Percentiles rank a stretch among this genome's conserved stretches.
phyloP scores from a whole-genome alignment of 225 moss, liverwort and hornwort genomes.

The Polytrichum commune region DNA sequence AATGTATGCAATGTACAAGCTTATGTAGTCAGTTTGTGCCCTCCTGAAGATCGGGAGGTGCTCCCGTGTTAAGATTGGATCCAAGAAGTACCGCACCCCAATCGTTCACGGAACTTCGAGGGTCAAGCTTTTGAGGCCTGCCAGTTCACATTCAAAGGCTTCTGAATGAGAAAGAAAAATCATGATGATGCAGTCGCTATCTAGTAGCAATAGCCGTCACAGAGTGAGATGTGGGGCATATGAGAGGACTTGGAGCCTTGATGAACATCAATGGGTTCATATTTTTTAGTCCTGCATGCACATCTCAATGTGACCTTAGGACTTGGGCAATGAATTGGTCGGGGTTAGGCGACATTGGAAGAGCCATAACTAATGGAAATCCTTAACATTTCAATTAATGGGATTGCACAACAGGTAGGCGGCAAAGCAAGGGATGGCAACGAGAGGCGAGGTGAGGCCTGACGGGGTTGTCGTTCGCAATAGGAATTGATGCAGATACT shows the following conservation, averaged over 20 bases:
- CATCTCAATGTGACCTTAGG: not conserved
- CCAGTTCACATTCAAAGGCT: not conserved
- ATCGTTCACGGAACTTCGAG: not conserved
- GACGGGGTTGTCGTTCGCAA: too few species aligned
- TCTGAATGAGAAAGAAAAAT: not conserved
- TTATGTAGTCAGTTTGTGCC: not conserved
- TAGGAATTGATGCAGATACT: too few species aligned
- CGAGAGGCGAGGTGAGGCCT: too few species aligned
- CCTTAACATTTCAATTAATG: too few species aligned
- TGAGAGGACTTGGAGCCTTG: too few species aligned
- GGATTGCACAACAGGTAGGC: too few species aligned
- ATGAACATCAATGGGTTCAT: too few species aligned
- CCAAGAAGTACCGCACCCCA: not conserved
- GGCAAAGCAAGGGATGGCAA: too few species aligned
- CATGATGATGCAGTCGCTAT: conserved; percentile 3
- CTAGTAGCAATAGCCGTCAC: not conserved
- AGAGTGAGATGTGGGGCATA: too few species aligned
- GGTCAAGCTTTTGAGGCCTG: not conserved
- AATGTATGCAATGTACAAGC: not conserved
- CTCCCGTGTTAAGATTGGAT: not conserved
- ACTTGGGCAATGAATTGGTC: not conserved
- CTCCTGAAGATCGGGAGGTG: not conserved
- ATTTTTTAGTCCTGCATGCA: too few species aligned
- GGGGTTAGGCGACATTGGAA: too few species aligned
- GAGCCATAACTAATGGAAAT: too few species aligned